phyloP scores from a whole-genome alignment of 148 eudicot species.

The Gaultheria prostrata region DNA sequence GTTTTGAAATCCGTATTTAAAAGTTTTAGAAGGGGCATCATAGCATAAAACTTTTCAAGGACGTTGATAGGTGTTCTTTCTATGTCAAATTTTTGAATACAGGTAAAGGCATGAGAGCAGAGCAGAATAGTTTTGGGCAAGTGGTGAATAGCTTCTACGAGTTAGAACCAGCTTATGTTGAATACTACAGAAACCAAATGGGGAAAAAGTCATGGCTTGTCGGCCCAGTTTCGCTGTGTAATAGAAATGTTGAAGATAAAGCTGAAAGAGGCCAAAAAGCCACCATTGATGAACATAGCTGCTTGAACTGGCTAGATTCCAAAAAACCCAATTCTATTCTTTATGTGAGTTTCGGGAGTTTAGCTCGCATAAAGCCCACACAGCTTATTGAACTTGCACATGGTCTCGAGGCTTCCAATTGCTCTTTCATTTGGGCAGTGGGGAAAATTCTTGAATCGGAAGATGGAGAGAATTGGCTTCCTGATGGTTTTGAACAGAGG shows the following conservation, averaged over 20 bases:
- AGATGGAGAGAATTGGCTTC: slow-evolving; percentile 14
- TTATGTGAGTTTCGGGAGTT: slow-evolving; percentile 24
- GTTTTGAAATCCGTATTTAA: too few species aligned
- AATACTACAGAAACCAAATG: slow-evolving; percentile 1
- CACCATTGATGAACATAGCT: slow-evolving; percentile 14
- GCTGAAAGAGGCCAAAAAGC: slow-evolving; percentile 18
- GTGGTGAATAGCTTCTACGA: slow-evolving; percentile 24
- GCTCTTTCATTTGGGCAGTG: slow-evolving; percentile 21
- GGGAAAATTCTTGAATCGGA: background rate
- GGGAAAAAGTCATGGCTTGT: slow-evolving; percentile 6
- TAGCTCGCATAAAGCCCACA: background rate
- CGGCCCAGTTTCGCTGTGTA: slow-evolving; percentile 16
- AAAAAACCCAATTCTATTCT: slow-evolving; percentile 16
- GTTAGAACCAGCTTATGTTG: slow-evolving; percentile 21
- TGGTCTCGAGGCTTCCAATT: slow-evolving; percentile 15
- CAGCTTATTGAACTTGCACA: slow-evolving; percentile 20
- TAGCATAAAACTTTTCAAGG: slow-evolving; percentile 1
- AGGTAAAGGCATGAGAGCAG: slow-evolving; percentile 3
- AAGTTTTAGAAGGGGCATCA: too few species aligned
- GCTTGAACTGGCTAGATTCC: slow-evolving; percentile 25
- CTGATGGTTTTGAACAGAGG: slow-evolving; percentile 22
- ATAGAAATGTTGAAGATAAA: slow-evolving; percentile 11
- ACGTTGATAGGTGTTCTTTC: background rate
- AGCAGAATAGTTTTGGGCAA: slow-evolving; percentile 2
- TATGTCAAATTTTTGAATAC: background rate